phyloP scores from a whole-genome alignment of 2,329 filamentous ascomycete genomes.

The Sclerotinia minor region DNA sequence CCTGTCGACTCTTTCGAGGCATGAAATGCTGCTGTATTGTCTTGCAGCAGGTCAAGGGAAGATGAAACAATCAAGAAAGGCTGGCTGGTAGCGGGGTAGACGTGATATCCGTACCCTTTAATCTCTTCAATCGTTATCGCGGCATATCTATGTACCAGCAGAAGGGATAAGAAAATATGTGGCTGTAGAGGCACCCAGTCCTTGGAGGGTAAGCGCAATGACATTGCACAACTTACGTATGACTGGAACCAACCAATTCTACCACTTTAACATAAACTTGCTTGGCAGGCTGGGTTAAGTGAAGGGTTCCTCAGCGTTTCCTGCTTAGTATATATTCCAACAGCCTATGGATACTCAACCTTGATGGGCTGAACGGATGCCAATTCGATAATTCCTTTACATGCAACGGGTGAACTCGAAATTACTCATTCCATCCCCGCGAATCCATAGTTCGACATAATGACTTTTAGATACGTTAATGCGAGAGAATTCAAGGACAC shows the following conservation, averaged over 20 bases:
- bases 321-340: too few species aligned
- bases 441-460: not conserved
- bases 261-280: not conserved
- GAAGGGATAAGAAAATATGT: not conserved
- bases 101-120: not conserved
- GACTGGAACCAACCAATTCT: not conserved
- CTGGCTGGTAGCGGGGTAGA: not conserved
- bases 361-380: not conserved
- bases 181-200: not conserved
- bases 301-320: too few species aligned
- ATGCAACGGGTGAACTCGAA: too few species aligned
- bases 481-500: too few species aligned
- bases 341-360: not conserved
- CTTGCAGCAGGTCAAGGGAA: not conserved
- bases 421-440: too few species aligned
- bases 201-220: not conserved
- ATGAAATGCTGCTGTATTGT: not conserved
- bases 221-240: not conserved
- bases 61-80: slow-evolving; percentile 8
- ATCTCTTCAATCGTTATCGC: slow-evolving; percentile 4
- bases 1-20: not conserved
- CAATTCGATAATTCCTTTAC: not conserved
- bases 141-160: not conserved
- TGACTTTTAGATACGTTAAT: too few species aligned
- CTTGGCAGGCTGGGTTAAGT: not conserved